These are phyloP conservation scores for Phytopythium litorale DNA, from an alignment of 352 stramenopile species.

Conservation along the genomic window DNA sequence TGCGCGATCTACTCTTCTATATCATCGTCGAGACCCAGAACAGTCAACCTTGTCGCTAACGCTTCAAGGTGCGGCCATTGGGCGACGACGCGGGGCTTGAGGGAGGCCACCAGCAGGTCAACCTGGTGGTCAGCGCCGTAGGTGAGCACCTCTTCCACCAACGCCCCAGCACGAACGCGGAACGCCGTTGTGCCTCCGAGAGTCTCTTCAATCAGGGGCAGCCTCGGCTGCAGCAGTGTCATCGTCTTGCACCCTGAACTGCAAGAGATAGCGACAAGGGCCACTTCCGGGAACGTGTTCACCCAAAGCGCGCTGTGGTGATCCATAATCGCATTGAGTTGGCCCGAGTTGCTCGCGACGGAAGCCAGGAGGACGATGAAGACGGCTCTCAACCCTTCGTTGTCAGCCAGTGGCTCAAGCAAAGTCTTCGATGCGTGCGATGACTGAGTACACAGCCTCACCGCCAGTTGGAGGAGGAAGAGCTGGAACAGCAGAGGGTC, in stretches of 20 bases:
- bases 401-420: background rate
- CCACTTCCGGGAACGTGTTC: constrained; percentile 18
- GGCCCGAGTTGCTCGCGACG: constrained; percentile 9
- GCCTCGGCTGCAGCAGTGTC: no score
- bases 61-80: background rate
- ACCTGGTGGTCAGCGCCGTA: background rate
- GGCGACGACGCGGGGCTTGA: background rate
- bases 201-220: background rate
- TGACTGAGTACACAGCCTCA: constrained; percentile 9
- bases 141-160: background rate
- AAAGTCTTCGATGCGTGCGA: constrained; percentile 5
- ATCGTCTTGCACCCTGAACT: no score
- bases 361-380: constrained; percentile 18
- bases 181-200: background rate
- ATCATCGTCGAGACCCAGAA: background rate
- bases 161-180: no score
- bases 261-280: constrained; percentile 7
- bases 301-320: constrained; percentile 31
- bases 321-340: constrained; percentile 11
- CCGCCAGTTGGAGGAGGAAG: constrained; percentile 18
- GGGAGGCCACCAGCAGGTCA: background rate
- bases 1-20: background rate
- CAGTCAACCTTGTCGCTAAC: no score
- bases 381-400: constrained; percentile 4
- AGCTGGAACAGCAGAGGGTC: constrained; percentile 12